Evolutionary conservation across 163 green algal species (phyloP).

Genomic region (Prototheca stagnorum): DNA sequence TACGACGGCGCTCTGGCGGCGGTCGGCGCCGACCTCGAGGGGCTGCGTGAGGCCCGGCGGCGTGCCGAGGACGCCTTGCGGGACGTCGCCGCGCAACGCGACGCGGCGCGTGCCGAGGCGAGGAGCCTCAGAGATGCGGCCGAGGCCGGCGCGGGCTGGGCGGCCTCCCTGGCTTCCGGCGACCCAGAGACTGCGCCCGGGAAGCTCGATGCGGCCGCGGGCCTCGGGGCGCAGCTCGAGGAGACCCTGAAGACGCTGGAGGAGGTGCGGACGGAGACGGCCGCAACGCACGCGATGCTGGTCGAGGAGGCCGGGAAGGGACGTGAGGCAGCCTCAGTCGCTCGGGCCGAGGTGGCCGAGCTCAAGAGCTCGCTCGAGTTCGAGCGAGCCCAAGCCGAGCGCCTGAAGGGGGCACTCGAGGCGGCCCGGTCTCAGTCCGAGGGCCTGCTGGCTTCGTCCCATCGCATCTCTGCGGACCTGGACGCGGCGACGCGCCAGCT

Average conservation of each 20-base stretch:
- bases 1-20: slow-evolving; percentile 9
- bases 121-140: background rate
- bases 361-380: too few species aligned
- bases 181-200: too few species aligned
- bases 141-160: background rate
- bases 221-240: too few species aligned
- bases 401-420: slow-evolving; percentile 21
- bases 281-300: too few species aligned
- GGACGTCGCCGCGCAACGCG: slow-evolving; percentile 33
- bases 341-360: too few species aligned
- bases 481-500: slow-evolving; percentile 4
- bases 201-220: too few species aligned
- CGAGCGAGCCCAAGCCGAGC: slow-evolving; percentile 20
- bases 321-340: background rate
- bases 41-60: slow-evolving; percentile 1
- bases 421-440: slow-evolving; percentile 10
- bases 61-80: slow-evolving; percentile 22
- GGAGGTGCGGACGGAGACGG: too few species aligned
- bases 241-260: too few species aligned
- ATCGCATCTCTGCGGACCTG: slow-evolving; percentile 11
- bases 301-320: background rate
- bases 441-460: slow-evolving; percentile 4
- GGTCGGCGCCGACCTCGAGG: slow-evolving; percentile 9
- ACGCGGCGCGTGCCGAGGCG: slow-evolving; percentile 18
- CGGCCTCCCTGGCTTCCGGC: too few species aligned